Evolutionary conservation across 345 rosid genomes (phyloP), one percentile per base, ranked within the genome.

Genomic region (Brassica carinata): DNA sequence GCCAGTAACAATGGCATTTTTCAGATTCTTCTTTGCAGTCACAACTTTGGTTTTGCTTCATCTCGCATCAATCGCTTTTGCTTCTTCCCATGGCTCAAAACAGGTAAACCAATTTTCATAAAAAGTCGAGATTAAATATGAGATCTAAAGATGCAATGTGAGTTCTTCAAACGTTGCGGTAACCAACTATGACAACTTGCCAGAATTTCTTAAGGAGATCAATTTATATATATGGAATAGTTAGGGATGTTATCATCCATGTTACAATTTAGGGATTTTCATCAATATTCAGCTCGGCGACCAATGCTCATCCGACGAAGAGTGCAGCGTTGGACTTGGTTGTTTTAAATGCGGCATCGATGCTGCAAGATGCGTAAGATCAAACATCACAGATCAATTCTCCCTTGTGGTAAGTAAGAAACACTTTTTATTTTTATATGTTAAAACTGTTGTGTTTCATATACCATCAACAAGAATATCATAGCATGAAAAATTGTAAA

Each of bases 281-380:
- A 17, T 81, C 69, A 59, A 33, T 51, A 51, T 43, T 57, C 74
- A 84, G 77, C 62, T 79, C 2, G 76, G 79, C 13, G 83, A 84
- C 15, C 48, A 81, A 53, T 87, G 89, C 55, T 76, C 83, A 0
- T 74, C 76, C 4, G 84, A 83, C 55, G 30, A 31, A 66, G 89
- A 79, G 7, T 87, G 87, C 55, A 53, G 1, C 2, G 63, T 69
- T 7, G 87, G 90, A 31, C 82, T 84, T 26, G 76, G 73, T 51
- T 87, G 89, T 63, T 82, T 69, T 0, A 71, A 81, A 40, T 87
- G 90, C 43, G 80, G 69, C 10, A 5, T 75, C 2, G 27, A 74
- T n/a, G 74, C 45, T 45, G 81, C 86, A 62, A 83, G 51, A 83
- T 88, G 91, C 66, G 88, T 83, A 36, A 78, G 89, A 71, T 72